Evolutionary conservation across 305 asterid species (phyloP), one percentile per base, ranked within the genome.

Genomic region (Andrographis paniculata): DNA sequence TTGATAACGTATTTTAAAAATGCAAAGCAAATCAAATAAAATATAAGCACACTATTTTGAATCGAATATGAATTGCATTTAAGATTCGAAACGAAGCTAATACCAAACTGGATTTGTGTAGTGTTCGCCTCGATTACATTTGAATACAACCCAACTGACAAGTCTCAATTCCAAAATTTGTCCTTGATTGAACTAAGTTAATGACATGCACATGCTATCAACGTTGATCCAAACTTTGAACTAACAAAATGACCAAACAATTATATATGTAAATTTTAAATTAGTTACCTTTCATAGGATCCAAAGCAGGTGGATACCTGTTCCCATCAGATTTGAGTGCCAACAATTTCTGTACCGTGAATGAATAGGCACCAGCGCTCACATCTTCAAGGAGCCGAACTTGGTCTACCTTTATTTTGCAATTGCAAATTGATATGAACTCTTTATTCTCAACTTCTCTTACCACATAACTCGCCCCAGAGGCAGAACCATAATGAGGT

Each of bases 361-460:
- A 53, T 56, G 99, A 87, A 74, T 73, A 83, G 55, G 99, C 99
- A 52, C 80, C 86, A 50, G 76, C 64, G 72, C 93, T 84, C 62
- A 78, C 82, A 70, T 81, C 82, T 74, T 91, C 95, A 58, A 91
- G 94, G 56, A 91, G 94, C 72, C 95, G 75, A 67, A 74, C 84
- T 76, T 79, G 99, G 70, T 91, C 79, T 4, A 91, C 75, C 72
- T 65, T 80, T 57, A 91, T 77, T 68, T 66, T 80, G 69, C 28
- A 30, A 54, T 63, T 70, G 82, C 96, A 87, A 66, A 91, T 87
- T 55, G 72, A 70, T 62, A 91, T 64, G 68, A 91, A 77, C 45
- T 84, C 94, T 48, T 59, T 77, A 58, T 53, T 75, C 46, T 71
- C 85, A 33, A 79, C 72, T 57, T 75, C 95, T 60, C 86, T 80